Base-by-base conservation (phyloP, 2,329 filamentous ascomycete genomes). In the Fusarium devonianum region DNA sequence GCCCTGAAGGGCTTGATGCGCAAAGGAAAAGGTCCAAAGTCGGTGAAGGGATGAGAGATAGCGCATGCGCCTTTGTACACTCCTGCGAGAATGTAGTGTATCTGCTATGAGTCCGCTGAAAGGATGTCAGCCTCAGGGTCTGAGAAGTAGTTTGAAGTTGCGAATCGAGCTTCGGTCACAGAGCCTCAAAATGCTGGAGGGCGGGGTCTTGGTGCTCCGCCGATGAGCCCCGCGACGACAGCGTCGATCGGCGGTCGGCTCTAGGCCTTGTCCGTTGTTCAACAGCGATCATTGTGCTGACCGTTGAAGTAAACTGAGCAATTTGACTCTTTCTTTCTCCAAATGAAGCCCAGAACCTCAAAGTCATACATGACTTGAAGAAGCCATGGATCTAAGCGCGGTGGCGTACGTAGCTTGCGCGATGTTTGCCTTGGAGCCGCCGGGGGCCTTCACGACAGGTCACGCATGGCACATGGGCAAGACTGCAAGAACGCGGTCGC, bases 201-300 rank as follows among this genome's bases (percentile, higher is more conserved):
- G 39, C 45, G 56, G 38, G 43, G 58, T 56, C 38, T 38, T 47
- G 36, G 43, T 45, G 30, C 39, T 44, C 46, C 39, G 28, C n/a
- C n/a, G 29, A 33, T 38, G 46, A 41, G 37, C 51, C 39, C 56
- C 36, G 32, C 42, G 45, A 52, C 46, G 38, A 51, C 55, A 22
- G 45, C 50, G 45, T 58, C 39, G 49, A n/a, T 44, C 32, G 35
- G 29, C 41, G 45, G 40, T 34, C 37, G 38, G 32, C 41, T 40
- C 33, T 47, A 33, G 14, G 38, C 41, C 38, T 40, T 40, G 26
- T 10, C 44, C 49, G 35, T 26, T 10, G n/a, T 26, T 26, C 23
- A 12, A 26, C 7, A 12, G n/a, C 11, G 23, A 26, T 3, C 8
- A 8, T 3, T 12, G 11, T 10, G 23, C 23, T 12, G 5, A 26